Base-by-base conservation (phyloP, 208 protist species). In the Naegleria lovaniensis region DNA sequence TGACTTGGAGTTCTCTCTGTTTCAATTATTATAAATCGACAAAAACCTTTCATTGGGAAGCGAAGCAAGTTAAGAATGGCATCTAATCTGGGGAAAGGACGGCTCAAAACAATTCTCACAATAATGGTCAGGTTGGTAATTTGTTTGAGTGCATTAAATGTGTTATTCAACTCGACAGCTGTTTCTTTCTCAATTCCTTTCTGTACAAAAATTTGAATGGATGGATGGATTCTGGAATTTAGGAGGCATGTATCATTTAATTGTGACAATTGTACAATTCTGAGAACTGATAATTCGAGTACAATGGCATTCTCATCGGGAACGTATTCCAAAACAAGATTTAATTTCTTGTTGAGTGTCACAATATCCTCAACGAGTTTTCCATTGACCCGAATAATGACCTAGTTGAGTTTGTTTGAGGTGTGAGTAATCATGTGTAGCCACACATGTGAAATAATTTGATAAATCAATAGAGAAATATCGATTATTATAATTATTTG, bases 11-110 rank as follows among this genome's bases (percentile, higher is more conserved):
- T 89, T 67, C 85, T 55, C n/a, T 89, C 48, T 22, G 33, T 13
- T 25, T 89, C 85, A 25, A 89, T 89, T 19, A 89, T 67, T 29
- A 89, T 67, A 67, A 89, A 89, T 67, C 48, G n/a, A 39, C 6
- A 36, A 41, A 89, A 89, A 38, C 85, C 85, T 6, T 41, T 40
- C 29, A 89, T 39, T 6, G 39, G 5, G 22, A 88, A 88, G 13
- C 85, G 9, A 13, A 89, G 25, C 29, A 89, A 40, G 9, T 89
- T 40, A 7, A 89, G 22, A 38, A 89, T 67, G 9, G 5, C 13
- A 9, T 33, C 19, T 29, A 89, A 67, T 11, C 39, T n/a, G 19
- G 85, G 85, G 7, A 89, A 89, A 19, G 85, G 85, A 29, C 36
- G 15, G 25, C 48, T 67, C 15, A 89, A 5, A 38, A 67, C 29